Conservation (phyloP, 2,329 filamentous ascomycete species). For the Cercospora zeina region DNA sequence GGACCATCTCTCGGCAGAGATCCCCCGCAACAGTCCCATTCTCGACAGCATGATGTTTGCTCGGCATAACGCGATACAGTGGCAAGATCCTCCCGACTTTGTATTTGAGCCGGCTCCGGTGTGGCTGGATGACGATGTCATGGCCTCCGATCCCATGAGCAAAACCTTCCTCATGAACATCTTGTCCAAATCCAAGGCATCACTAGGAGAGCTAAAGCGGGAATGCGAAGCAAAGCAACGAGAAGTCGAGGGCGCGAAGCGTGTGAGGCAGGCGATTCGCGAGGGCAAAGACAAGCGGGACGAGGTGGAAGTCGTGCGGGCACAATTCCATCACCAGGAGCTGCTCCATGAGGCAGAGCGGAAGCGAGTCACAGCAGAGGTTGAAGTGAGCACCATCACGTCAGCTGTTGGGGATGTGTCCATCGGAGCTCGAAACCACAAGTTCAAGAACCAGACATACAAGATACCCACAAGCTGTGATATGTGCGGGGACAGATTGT, state of each 20-base stretch:
- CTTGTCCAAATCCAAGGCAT: conserved; percentile 82
- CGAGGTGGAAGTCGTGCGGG: conserved; percentile 78
- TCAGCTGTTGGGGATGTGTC: conserved; percentile 87
- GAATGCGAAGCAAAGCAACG: conserved; percentile 83
- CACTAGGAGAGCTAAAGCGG: conserved; percentile 74
- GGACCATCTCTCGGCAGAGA: conserved; percentile 73
- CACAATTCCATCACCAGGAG: conserved; percentile 83
- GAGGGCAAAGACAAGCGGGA: conserved; percentile 86
- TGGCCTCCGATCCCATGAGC: conserved; percentile 82
- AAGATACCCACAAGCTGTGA: conserved; percentile 99
- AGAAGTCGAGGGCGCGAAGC: conserved; percentile 78
- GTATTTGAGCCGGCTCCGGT: conserved; percentile 91
- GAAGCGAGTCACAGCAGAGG: conserved; percentile 81
- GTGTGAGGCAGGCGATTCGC: conserved; percentile 70
- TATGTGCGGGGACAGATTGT: conserved; percentile 92
- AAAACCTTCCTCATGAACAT: conserved; percentile 92
- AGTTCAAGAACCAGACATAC: conserved; percentile 98
- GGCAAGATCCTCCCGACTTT: conserved; percentile 82
- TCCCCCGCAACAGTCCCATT: conserved; percentile 80
- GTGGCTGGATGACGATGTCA: conserved; percentile 89
- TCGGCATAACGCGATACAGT: conserved; percentile 77
- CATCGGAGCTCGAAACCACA: conserved; percentile 88
- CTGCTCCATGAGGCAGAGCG: conserved; percentile 80
- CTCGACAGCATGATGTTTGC: conserved; percentile 98
- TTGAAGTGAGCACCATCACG: conserved; percentile 93